Evolutionary conservation across 1,284 basidiomycete species (phyloP).

Genomic region (Ceratorhiza oryzae-sativae): DNA sequence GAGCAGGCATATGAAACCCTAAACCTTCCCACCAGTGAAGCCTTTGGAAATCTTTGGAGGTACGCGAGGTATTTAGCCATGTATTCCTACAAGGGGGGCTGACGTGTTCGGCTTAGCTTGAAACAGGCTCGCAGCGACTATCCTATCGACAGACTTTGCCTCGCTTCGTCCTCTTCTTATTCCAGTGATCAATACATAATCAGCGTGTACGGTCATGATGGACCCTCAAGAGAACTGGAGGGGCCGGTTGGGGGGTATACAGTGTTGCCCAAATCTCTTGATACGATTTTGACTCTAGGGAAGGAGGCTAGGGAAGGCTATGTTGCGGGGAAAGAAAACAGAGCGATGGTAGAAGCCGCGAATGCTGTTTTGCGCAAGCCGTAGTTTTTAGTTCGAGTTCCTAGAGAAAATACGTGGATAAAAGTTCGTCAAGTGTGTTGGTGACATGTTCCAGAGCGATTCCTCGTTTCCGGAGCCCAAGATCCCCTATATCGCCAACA

Average conservation of each 20-base stretch:
- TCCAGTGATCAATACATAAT: neutral
- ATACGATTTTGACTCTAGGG: neutral
- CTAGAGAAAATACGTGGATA: no score
- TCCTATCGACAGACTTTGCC: conserved; percentile 8
- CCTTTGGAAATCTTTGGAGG: conserved; percentile 56
- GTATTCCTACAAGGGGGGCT: no score
- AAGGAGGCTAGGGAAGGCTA: conserved; percentile 11
- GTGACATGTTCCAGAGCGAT: no score
- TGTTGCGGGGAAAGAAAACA: neutral
- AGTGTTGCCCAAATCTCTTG: neutral
- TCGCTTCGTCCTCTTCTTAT: neutral
- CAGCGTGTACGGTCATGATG: conserved; percentile 35
- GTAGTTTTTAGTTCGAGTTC: neutral
- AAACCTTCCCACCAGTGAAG: conserved; percentile 49
- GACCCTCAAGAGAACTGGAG: conserved; percentile 11
- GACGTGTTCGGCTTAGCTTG: neutral
- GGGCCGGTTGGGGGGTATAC: conserved; percentile 4
- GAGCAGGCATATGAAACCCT: conserved; percentile 49
- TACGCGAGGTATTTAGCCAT: neutral
- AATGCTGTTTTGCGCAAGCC: conserved; percentile 2
- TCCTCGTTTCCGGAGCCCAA: no score
- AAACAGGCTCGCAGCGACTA: conserved; percentile 13
- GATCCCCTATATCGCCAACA: no score
- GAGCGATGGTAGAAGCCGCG: neutral
- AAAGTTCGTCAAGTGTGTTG: no score